Conservation (phyloP, 2,329 filamentous ascomycete genomes). For the Thermothelomyces thermophilus region DNA sequence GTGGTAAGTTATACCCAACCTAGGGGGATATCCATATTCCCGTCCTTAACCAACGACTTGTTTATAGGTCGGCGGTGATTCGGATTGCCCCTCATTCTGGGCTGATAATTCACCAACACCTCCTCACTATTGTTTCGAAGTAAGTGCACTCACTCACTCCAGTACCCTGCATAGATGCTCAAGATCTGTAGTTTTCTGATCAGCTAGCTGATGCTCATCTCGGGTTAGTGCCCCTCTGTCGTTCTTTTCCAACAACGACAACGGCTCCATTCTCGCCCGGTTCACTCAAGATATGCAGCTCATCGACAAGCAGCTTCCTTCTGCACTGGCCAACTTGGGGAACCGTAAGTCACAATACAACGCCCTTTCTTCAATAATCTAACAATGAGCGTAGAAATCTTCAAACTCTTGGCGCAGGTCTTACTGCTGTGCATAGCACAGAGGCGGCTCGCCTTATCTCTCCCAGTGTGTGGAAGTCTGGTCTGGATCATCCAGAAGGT, state of each 20-base stretch:
- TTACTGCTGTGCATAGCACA: slow-evolving; percentile 40
- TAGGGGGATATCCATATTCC: too few relatives aligned
- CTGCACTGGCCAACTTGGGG: slow-evolving; percentile 21
- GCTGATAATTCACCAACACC: slow-evolving; percentile 26
- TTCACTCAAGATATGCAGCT: slow-evolving; percentile 41
- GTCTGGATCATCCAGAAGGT: slow-evolving; percentile 43
- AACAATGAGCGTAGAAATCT: slow-evolving; percentile 29
- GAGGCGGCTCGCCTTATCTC: slow-evolving; percentile 37
- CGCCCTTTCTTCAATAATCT: not conserved
- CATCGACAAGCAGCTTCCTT: slow-evolving; percentile 37
- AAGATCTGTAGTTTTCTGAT: too few relatives aligned
- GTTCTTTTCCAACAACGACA: slow-evolving; percentile 36
- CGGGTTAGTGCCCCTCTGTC: slow-evolving; percentile 33
- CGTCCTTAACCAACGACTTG: slow-evolving; percentile 1
- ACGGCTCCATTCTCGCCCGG: slow-evolving; percentile 29
- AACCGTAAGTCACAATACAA: not conserved
- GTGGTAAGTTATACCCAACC: too few relatives aligned
- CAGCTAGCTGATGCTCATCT: too few relatives aligned
- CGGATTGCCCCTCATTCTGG: slow-evolving; percentile 35
- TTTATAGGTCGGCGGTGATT: slow-evolving; percentile 29
- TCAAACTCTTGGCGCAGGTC: slow-evolving; percentile 37
- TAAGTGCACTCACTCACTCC: too few relatives aligned
- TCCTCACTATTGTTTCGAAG: slow-evolving; percentile 29
- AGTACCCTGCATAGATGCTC: too few relatives aligned
- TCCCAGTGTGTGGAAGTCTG: slow-evolving; percentile 37